phyloP scores from a whole-genome alignment of 2,329 filamentous ascomycete species.

The Aspergillus tubingensis region DNA sequence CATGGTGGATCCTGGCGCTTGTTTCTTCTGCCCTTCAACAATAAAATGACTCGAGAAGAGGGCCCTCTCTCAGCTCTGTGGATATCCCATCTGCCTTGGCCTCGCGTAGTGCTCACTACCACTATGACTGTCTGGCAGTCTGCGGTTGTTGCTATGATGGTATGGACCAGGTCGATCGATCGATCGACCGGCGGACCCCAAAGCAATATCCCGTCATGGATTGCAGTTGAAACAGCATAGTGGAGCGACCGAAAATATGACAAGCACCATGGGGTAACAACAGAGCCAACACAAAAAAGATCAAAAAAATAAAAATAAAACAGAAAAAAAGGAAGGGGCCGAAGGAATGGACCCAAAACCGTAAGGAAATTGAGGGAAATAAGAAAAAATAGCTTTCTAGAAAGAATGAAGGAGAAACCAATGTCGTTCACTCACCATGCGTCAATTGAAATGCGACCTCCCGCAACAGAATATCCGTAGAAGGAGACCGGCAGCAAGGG shows the following conservation, averaged over 20 bases:
- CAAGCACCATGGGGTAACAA: neutral
- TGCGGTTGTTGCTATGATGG: neutral
- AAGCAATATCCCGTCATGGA: neutral
- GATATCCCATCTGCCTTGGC: neutral
- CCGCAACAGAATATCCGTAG: constrained; percentile 5
- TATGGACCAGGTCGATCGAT: neutral
- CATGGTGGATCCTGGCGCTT: neutral
- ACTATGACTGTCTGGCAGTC: neutral
- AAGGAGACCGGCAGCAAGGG: constrained; percentile 9
- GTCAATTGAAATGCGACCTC: constrained; percentile 5
- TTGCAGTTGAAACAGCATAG: neutral
- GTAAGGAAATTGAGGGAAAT: neutral
- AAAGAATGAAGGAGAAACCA: neutral
- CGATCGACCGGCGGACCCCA: neutral
- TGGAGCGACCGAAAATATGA: neutral
- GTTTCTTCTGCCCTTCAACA: neutral
- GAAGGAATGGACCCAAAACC: no score
- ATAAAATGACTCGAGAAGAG: neutral
- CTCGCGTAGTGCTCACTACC: neutral
- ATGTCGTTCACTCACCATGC: constrained; percentile 9
- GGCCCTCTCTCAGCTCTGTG: neutral
- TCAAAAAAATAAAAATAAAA: constrained; percentile 1
- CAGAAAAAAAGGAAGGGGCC: neutral
- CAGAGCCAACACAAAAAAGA: neutral
- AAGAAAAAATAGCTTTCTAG: neutral